Evolutionary conservation across 495 filamentous ascomycete species (phyloP).

Genomic region (Sporormia fimetaria): DNA sequence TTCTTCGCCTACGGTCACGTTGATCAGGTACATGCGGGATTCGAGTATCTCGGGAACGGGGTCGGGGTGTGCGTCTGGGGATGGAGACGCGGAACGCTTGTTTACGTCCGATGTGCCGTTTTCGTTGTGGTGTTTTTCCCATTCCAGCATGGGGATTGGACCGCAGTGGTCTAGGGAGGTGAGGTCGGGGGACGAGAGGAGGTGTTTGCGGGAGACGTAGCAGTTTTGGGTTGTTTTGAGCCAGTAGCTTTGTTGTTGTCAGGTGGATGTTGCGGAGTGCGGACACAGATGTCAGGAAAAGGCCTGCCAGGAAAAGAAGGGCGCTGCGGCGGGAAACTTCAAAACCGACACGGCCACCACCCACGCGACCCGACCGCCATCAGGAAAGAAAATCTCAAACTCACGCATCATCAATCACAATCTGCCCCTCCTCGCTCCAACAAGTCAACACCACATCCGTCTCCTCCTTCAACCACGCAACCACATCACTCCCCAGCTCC

Average conservation of each 20-base stretch:
- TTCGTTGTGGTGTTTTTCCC: constrained; percentile 11
- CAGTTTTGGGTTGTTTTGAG: constrained; percentile 23
- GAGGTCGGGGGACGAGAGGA: constrained; percentile 12
- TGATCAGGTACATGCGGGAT: constrained; percentile 15
- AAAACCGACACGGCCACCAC: too few relatives aligned
- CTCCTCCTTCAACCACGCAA: constrained; percentile 13
- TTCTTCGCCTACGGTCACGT: constrained; percentile 22
- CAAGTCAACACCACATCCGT: constrained; percentile 22
- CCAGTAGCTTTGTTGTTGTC: constrained; percentile 11
- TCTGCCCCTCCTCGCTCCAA: constrained; percentile 15
- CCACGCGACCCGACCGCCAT: too few relatives aligned
- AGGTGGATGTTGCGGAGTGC: too few relatives aligned
- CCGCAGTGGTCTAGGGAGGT: constrained; percentile 20
- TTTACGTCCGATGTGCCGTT: constrained; percentile 13
- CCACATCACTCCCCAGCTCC: constrained; percentile 8
- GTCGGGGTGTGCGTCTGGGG: background rate
- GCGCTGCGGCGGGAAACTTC: background rate
- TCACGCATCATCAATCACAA: constrained; percentile 20
- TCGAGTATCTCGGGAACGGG: constrained; percentile 1
- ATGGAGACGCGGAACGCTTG: constrained; percentile 3
- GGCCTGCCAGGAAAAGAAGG: too few relatives aligned
- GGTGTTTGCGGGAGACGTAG: constrained; percentile 17
- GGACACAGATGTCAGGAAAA: too few relatives aligned
- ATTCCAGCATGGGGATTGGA: constrained; percentile 20
- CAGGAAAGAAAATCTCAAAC: background rate